Percentiles rank a stretch among this genome's conserved stretches.
Evolutionary conservation across 2,329 filamentous ascomycete species (phyloP).

Genomic region (Calonectria fujianensis): DNA sequence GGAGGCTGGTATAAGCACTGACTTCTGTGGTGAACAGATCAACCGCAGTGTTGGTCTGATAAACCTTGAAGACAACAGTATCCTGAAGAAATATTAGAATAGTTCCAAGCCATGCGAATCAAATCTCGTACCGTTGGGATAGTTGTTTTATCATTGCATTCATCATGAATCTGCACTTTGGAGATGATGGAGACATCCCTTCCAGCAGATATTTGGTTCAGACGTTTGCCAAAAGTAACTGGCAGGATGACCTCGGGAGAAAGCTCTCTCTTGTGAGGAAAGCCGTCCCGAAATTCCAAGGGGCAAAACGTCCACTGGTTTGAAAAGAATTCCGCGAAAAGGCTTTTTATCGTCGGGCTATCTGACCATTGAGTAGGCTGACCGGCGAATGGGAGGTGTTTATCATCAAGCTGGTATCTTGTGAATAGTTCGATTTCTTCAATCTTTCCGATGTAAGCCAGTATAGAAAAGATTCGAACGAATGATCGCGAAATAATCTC

Average conservation of each 20-base stretch:
- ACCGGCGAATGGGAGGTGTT: not conserved
- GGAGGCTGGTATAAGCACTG: not conserved
- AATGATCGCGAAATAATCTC: not conserved
- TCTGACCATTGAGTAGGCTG: not conserved
- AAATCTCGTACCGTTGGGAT: not conserved
- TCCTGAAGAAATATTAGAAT: not conserved
- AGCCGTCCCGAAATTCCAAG: not conserved
- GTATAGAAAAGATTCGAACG: slow-evolving; percentile 20
- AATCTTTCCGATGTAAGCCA: slow-evolving; percentile 17
- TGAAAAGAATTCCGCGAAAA: not conserved
- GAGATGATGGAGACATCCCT: not conserved
- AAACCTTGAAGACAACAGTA: slow-evolving; percentile 41
- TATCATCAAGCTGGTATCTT: not conserved
- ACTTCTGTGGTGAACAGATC: slow-evolving; percentile 27
- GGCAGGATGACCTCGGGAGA: slow-evolving; percentile 20
- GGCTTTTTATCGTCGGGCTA: not conserved
- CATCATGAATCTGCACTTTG: slow-evolving; percentile 17
- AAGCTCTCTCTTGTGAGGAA: not conserved
- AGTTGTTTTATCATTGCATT: not conserved
- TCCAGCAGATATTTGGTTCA: not conserved
- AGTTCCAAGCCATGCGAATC: not conserved
- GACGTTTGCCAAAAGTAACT: not conserved
- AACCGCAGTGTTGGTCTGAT: not conserved
- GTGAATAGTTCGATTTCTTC: slow-evolving; percentile 1
- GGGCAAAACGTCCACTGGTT: slow-evolving; percentile 46